A percentile compares a stretch with the other conserved stretches of the same genome.
Conservation (phyloP, 2,329 filamentous ascomycete genomes). For the Hirsutella rhossiliensis region DNA sequence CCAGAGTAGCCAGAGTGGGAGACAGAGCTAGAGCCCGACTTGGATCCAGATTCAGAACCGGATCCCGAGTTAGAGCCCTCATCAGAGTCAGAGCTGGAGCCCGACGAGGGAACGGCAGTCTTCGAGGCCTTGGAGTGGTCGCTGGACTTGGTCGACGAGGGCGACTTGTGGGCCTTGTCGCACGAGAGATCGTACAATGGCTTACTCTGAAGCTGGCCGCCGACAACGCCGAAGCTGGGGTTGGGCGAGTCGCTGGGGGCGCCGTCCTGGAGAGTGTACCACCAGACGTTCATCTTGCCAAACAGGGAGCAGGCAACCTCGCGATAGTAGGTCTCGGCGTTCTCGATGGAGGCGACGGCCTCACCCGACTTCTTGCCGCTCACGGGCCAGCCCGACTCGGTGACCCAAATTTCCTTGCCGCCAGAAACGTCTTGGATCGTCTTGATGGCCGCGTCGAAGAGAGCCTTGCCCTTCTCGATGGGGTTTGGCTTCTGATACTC, state of each 20-base stretch:
- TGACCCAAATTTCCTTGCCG: constrained; percentile 70
- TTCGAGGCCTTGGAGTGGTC: not conserved
- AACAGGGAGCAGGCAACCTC: constrained; percentile 63
- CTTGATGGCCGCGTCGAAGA: constrained; percentile 57
- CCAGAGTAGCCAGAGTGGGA: constrained; percentile 1
- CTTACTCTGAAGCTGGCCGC: constrained; percentile 35
- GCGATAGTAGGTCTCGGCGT: constrained; percentile 73
- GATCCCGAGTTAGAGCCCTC: constrained; percentile 1
- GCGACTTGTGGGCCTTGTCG: constrained; percentile 15
- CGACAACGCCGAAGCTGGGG: constrained; percentile 61
- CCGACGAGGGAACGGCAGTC: not conserved
- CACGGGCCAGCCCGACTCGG: constrained; percentile 81
- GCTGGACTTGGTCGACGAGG: constrained; percentile 3
- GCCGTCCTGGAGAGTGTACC: constrained; percentile 65
- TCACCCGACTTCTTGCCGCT: constrained; percentile 50
- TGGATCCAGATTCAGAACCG: not conserved
- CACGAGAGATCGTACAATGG: constrained; percentile 55
- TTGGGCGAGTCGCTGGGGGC: constrained; percentile 40
- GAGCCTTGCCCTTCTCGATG: constrained; percentile 48
- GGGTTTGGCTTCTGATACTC: constrained; percentile 55
- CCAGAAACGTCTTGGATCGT: constrained; percentile 45
- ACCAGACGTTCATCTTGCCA: constrained; percentile 55
- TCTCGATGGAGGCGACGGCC: constrained; percentile 50
- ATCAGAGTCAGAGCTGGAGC: constrained; percentile 11
- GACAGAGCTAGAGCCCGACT: not conserved